Conservation (phyloP, 1,139 yeast species). For the Zygoascus hellenicus region DNA sequence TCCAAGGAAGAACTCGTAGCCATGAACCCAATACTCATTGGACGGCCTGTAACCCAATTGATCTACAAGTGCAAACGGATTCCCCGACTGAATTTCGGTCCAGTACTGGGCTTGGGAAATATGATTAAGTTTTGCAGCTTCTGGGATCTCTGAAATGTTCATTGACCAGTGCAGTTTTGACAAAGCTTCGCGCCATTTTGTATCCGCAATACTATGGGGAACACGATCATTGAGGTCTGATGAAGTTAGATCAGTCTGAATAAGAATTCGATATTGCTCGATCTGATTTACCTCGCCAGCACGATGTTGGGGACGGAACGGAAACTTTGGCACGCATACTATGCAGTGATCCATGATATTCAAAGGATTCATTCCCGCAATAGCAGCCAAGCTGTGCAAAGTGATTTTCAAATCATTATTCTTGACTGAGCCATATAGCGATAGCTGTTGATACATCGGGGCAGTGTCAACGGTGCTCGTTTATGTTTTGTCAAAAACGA, state of each 20-base stretch:
- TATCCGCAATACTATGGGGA: slow-evolving; percentile 1
- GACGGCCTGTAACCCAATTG: slow-evolving; percentile 68
- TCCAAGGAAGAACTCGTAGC: slow-evolving; percentile 59
- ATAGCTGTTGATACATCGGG: slow-evolving; percentile 34
- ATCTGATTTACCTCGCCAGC: slow-evolving; percentile 32
- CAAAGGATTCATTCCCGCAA: slow-evolving; percentile 34
- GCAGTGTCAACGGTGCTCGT: background rate
- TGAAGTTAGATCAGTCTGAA: slow-evolving; percentile 11
- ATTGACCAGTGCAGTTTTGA: slow-evolving; percentile 48
- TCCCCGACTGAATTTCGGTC: slow-evolving; percentile 44
- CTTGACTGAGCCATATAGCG: slow-evolving; percentile 30
- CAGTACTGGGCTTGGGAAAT: slow-evolving; percentile 66
- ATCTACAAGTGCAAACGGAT: slow-evolving; percentile 42
- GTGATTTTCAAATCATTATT: slow-evolving; percentile 29
- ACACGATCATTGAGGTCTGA: slow-evolving; percentile 12
- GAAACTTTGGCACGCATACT: slow-evolving; percentile 31
- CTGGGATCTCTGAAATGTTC: slow-evolving; percentile 74
- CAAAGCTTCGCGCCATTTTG: slow-evolving; percentile 10
- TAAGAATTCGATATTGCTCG: slow-evolving; percentile 34
- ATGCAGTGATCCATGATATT: slow-evolving; percentile 26
- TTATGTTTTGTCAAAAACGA: slow-evolving; percentile 2
- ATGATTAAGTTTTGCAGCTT: slow-evolving; percentile 61
- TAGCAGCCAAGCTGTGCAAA: slow-evolving; percentile 32
- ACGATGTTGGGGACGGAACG: slow-evolving; percentile 29
- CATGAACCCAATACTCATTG: slow-evolving; percentile 62